A percentile compares a stretch with the other conserved stretches of the same genome.
These are phyloP conservation scores for Isabelozyma rhagii DNA, from an alignment of 805 yeast genomes.

Conservation along the genomic window DNA sequence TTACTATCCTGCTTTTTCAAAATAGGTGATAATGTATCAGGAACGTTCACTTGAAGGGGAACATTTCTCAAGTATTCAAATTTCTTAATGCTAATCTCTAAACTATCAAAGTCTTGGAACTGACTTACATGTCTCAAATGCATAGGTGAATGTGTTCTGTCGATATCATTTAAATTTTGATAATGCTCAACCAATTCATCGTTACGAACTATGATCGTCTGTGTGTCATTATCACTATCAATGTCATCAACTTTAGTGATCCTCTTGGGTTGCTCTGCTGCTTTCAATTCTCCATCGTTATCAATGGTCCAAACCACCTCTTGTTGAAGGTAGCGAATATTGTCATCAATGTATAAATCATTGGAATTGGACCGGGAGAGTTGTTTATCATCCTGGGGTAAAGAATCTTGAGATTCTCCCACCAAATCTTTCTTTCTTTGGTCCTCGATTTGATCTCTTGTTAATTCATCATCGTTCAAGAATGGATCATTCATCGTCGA, in stretches of 20 bases:
- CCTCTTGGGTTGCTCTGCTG: neutral
- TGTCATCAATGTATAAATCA: slow-evolving; percentile 29
- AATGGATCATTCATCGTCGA: slow-evolving; percentile 18
- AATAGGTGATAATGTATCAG: slow-evolving; percentile 7
- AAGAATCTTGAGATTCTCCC: slow-evolving; percentile 1
- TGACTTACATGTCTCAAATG: slow-evolving; percentile 35
- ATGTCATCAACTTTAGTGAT: neutral
- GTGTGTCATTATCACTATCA: slow-evolving; percentile 2
- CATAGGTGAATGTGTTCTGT: slow-evolving; percentile 25
- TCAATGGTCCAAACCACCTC: slow-evolving; percentile 22
- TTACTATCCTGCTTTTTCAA: slow-evolving; percentile 5
- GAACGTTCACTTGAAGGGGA: neutral
- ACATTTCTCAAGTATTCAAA: slow-evolving; percentile 22
- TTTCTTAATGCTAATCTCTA: slow-evolving; percentile 27
- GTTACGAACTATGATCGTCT: slow-evolving; percentile 17
- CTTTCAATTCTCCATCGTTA: neutral
- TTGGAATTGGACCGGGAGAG: slow-evolving; percentile 11
- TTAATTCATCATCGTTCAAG: slow-evolving; percentile 40
- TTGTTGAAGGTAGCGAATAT: slow-evolving; percentile 22
- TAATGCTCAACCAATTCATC: slow-evolving; percentile 25
- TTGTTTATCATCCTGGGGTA: neutral
- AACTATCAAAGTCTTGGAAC: slow-evolving; percentile 28
- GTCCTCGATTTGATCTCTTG: slow-evolving; percentile 38
- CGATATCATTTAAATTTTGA: slow-evolving; percentile 16
- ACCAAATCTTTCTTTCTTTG: slow-evolving; percentile 30